A percentile compares a stretch with the other conserved stretches of the same genome.
phyloP scores from a whole-genome alignment of 306 rosid genomes.

The Sphenostylis stenocarpa region DNA sequence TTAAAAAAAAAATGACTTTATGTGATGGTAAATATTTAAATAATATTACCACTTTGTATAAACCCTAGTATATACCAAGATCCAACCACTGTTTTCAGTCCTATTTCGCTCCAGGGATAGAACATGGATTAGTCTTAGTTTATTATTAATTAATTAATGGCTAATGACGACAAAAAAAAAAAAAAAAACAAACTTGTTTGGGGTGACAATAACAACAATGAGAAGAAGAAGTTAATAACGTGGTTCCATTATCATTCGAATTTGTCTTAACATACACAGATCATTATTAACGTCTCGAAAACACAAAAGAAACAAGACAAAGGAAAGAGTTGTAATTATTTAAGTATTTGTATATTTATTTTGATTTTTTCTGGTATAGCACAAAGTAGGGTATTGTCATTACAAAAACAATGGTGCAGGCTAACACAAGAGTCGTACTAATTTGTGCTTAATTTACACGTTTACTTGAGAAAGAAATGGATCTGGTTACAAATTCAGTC shows the following conservation, averaged over 20 bases:
- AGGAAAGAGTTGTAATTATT: background rate
- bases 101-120: background rate
- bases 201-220: no score
- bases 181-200: no score
- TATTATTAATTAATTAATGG: background rate
- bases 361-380: background rate
- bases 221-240: background rate
- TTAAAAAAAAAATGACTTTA: background rate
- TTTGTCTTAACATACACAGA: constrained; percentile 2
- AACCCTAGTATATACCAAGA: background rate
- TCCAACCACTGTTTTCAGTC: background rate
- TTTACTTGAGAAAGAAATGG: constrained; percentile 3
- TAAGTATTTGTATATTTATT: background rate
- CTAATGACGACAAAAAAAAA: background rate
- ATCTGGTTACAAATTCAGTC: constrained; percentile 1
- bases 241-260: constrained; percentile 20
- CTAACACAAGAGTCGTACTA: constrained; percentile 8
- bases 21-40: background rate
- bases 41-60: background rate
- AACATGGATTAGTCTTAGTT: constrained; percentile 6
- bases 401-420: background rate
- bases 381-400: background rate
- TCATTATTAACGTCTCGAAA: background rate
- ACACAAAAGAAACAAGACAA: constrained; percentile 23
- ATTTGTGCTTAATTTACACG: background rate